These are phyloP conservation scores for Picea abies DNA, from an alignment of 83 land plant genomes.

Conservation along the genomic window DNA sequence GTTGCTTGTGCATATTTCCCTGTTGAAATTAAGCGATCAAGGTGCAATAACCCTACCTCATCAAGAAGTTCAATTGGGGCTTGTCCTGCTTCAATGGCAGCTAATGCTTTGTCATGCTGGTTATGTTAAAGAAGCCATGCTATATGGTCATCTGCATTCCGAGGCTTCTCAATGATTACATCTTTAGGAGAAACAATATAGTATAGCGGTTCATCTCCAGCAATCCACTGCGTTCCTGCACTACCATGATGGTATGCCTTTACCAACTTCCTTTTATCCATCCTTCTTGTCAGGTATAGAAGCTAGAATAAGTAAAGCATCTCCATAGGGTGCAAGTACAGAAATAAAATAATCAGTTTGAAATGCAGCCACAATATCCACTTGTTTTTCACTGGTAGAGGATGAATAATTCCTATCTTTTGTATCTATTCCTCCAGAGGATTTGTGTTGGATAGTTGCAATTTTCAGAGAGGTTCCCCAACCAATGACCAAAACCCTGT, in stretches of 20 bases:
- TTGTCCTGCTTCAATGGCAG: no score
- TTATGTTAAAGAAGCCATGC: no score
- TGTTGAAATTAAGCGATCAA: no score
- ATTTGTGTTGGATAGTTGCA: slow-evolving; percentile 67
- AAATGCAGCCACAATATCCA: slow-evolving; percentile 90
- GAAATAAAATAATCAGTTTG: slow-evolving; percentile 84
- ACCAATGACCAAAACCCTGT: slow-evolving; percentile 73
- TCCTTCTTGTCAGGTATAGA: slow-evolving; percentile 81
- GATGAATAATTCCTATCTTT: slow-evolving; percentile 36
- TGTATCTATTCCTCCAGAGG: slow-evolving; percentile 41
- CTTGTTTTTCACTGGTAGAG: slow-evolving; percentile 69
- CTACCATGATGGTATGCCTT: slow-evolving; percentile 8
- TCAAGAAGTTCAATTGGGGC: no score
- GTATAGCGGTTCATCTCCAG: no score
- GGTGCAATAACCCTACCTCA: no score
- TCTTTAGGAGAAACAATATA: no score
- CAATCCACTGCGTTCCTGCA: no score
- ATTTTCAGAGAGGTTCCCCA: slow-evolving; percentile 93
- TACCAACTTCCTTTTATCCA: slow-evolving; percentile 62
- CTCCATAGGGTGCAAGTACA: slow-evolving; percentile 96
- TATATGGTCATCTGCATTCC: no score
- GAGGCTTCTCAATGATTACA: no score
- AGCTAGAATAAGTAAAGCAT: slow-evolving; percentile 85
- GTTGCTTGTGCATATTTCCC: no score
- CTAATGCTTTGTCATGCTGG: no score